Conservation (phyloP, 1,284 basidiomycete species). For the Cutaneotrichosporon mucoides region DNA sequence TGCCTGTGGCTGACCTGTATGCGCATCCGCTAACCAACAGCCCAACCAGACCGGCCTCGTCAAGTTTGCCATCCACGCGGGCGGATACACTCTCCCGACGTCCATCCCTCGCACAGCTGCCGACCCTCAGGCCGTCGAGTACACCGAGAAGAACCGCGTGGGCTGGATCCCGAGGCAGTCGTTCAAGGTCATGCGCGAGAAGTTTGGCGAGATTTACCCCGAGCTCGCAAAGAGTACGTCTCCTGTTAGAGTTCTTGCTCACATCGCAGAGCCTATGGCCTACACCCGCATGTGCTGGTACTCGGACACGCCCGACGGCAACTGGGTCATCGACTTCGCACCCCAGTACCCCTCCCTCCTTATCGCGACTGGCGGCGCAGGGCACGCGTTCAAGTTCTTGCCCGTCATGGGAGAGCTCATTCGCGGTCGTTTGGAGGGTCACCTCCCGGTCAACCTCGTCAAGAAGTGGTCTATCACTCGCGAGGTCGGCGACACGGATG, state of each 20-base stretch:
- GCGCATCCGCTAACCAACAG: too few species aligned
- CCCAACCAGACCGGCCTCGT: constrained; percentile 60
- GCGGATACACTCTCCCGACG: constrained; percentile 59
- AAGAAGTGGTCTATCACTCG: constrained; percentile 49
- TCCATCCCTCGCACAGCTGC: constrained; percentile 36
- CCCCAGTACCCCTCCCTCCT: constrained; percentile 59
- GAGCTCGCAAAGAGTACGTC: constrained; percentile 58
- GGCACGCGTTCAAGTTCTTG: constrained; percentile 69
- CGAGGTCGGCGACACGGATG: neutral
- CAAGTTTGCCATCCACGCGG: constrained; percentile 68
- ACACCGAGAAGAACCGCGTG: constrained; percentile 17
- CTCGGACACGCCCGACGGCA: constrained; percentile 54
- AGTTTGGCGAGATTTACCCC: constrained; percentile 63
- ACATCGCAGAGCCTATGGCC: constrained; percentile 54
- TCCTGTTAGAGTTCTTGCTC: neutral
- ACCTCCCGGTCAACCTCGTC: constrained; percentile 54
- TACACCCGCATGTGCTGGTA: constrained; percentile 79
- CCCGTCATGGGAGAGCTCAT: constrained; percentile 70
- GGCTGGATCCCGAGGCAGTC: constrained; percentile 58
- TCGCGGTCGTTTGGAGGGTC: constrained; percentile 62
- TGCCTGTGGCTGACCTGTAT: too few species aligned
- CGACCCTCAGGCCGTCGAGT: constrained; percentile 6
- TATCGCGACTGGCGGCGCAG: constrained; percentile 71
- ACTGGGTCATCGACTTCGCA: constrained; percentile 72
- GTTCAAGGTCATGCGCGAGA: constrained; percentile 54